phyloP scores from a whole-genome alignment of 2,329 filamentous ascomycete species.

The Xylaria sp. region DNA sequence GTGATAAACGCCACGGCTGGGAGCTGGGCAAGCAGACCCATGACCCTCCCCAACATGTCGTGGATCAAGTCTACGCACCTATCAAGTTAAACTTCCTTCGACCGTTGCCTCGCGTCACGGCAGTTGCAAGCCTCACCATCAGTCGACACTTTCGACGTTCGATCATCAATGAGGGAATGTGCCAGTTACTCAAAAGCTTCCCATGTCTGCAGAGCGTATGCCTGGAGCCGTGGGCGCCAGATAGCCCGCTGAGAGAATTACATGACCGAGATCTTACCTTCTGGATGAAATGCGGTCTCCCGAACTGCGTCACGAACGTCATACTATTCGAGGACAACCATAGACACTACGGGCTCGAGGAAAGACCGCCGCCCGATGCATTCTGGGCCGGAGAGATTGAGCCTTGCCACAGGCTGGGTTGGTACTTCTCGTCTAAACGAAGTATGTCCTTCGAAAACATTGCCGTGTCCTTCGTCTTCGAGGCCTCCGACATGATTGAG shows the following conservation, averaged over 20 bases:
- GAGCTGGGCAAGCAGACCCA: no score
- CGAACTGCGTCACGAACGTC: no score
- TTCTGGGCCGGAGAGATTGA: no score
- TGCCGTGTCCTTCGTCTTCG: neutral
- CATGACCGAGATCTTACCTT: no score
- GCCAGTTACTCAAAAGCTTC: neutral
- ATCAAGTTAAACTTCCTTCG: neutral
- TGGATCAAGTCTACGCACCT: neutral
- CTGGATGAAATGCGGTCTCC: no score
- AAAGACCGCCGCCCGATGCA: no score
- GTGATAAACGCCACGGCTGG: no score
- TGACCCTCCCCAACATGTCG: no score
- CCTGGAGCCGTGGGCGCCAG: neutral
- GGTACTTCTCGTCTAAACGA: neutral
- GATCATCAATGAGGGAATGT: neutral
- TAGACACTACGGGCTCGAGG: no score
- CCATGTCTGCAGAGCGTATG: neutral
- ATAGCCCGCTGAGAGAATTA: neutral
- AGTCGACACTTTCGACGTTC: neutral
- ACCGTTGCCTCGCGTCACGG: neutral
- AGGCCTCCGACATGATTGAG: neutral
- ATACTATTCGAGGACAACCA: no score
- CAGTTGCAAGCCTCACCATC: neutral
- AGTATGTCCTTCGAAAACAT: neutral
- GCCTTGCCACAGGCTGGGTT: no score